A percentile compares a stretch with the other conserved stretches of the same genome.
Conservation (phyloP, 2,329 filamentous ascomycete species). For the Ampelomyces quisqualis region DNA sequence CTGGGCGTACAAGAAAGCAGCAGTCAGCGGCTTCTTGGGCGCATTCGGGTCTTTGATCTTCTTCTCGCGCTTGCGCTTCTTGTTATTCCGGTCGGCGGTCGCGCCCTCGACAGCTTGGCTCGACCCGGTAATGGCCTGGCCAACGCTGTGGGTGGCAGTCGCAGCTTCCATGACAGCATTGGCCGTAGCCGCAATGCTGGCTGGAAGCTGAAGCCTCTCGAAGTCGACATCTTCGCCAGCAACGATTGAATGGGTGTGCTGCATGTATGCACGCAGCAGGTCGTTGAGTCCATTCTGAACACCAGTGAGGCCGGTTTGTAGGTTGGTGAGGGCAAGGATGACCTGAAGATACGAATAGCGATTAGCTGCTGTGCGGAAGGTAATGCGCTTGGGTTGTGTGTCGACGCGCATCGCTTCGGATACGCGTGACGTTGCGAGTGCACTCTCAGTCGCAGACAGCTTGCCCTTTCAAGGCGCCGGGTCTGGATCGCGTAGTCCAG, state of each 20-base stretch:
- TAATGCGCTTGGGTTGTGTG: slow-evolving; percentile 2
- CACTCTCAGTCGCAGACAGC: slow-evolving; percentile 16
- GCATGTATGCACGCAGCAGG: slow-evolving; percentile 80
- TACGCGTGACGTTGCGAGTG: slow-evolving; percentile 9
- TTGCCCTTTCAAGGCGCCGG: slow-evolving; percentile 7
- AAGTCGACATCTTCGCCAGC: slow-evolving; percentile 37
- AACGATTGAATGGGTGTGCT: slow-evolving; percentile 82
- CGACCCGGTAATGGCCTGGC: slow-evolving; percentile 19
- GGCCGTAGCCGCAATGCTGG: slow-evolving; percentile 42
- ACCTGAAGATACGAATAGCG: slow-evolving; percentile 55
- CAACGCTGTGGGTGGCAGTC: slow-evolving; percentile 23
- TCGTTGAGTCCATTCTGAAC: slow-evolving; percentile 65
- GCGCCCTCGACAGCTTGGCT: slow-evolving; percentile 13
- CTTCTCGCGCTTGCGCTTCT: slow-evolving; percentile 86
- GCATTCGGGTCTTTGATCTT: slow-evolving; percentile 76
- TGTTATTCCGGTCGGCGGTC: slow-evolving; percentile 26
- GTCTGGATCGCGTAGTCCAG: slow-evolving; percentile 25
- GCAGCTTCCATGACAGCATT: slow-evolving; percentile 34
- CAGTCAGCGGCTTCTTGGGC: slow-evolving; percentile 89
- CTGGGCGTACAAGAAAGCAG: slow-evolving; percentile 94
- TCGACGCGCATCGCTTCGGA: not conserved
- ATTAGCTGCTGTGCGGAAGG: not conserved
- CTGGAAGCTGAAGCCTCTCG: slow-evolving; percentile 48
- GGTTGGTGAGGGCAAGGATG: slow-evolving; percentile 72
- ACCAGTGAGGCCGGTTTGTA: slow-evolving; percentile 59